phyloP scores from a whole-genome alignment of 2,329 filamentous ascomycete genomes.

The Dactylellina drechsleri region DNA sequence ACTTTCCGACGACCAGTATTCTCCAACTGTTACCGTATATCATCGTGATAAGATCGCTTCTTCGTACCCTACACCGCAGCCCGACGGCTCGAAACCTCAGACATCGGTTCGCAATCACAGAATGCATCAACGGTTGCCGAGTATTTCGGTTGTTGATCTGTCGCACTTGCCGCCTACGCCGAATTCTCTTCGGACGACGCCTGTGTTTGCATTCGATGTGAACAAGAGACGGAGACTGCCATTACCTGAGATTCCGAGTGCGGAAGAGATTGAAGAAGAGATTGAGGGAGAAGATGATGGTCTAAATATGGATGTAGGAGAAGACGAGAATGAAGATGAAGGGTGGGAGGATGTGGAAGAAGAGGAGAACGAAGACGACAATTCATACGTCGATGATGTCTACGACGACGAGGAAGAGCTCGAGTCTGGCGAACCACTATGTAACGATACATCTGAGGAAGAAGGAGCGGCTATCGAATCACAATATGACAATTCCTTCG shows the following conservation, averaged over 20 bases:
- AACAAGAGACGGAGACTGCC: slow-evolving; percentile 16
- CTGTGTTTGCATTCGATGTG: slow-evolving; percentile 26
- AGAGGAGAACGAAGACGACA: not conserved
- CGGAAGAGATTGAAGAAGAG: slow-evolving; percentile 9
- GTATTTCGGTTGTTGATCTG: slow-evolving; percentile 50
- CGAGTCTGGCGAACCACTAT: not conserved
- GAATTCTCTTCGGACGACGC: slow-evolving; percentile 38
- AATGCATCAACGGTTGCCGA: slow-evolving; percentile 50
- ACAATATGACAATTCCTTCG: not conserved
- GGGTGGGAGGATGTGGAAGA: not conserved
- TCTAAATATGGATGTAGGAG: not conserved
- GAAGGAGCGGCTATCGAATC: slow-evolving; percentile 1
- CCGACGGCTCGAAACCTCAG: slow-evolving; percentile 37
- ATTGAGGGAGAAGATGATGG: slow-evolving; percentile 15
- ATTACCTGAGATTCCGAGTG: slow-evolving; percentile 48
- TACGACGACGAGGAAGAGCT: not conserved
- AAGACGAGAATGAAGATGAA: slow-evolving; percentile 10
- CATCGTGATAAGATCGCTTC: slow-evolving; percentile 34
- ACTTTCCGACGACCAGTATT: slow-evolving; percentile 29
- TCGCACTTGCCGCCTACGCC: slow-evolving; percentile 43
- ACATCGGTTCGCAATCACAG: slow-evolving; percentile 33
- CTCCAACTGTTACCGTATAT: slow-evolving; percentile 25
- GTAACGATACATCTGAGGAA: not conserved
- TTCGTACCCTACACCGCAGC: slow-evolving; percentile 44
- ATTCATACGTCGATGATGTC: not conserved